Evolutionary conservation across 331 rosid species (phyloP).

Genomic region (Telfairia occidentalis): DNA sequence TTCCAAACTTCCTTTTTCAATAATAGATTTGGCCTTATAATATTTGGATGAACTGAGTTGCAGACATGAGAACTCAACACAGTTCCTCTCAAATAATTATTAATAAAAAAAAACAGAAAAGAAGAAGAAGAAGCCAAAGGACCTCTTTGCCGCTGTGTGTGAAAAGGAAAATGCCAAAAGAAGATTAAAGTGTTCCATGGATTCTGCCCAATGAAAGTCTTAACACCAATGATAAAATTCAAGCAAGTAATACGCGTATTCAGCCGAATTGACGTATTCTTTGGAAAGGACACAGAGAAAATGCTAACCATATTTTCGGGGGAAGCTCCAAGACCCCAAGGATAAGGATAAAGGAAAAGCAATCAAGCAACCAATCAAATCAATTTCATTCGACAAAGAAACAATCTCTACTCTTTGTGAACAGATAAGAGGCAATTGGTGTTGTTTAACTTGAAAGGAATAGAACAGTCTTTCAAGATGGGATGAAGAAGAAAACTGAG

Average conservation of each 20-base stretch:
- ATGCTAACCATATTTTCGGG: background rate
- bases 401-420: background rate
- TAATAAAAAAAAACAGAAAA: background rate
- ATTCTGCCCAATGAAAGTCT: background rate
- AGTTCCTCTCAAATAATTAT: background rate
- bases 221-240: background rate
- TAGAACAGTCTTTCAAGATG: background rate
- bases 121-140: background rate
- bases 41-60: background rate
- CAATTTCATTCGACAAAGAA: background rate
- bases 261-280: background rate
- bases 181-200: background rate
- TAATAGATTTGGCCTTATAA: background rate
- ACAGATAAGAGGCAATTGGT: background rate
- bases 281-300: background rate
- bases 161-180: background rate
- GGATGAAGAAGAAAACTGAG: background rate
- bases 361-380: background rate
- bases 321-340: background rate
- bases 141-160: background rate
- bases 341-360: background rate
- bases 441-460: background rate
- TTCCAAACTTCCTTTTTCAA: background rate
- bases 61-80: background rate
- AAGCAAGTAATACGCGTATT: background rate